Base-by-base conservation (phyloP, 2,329 filamentous ascomycete species). In the Penicillium sp. region DNA sequence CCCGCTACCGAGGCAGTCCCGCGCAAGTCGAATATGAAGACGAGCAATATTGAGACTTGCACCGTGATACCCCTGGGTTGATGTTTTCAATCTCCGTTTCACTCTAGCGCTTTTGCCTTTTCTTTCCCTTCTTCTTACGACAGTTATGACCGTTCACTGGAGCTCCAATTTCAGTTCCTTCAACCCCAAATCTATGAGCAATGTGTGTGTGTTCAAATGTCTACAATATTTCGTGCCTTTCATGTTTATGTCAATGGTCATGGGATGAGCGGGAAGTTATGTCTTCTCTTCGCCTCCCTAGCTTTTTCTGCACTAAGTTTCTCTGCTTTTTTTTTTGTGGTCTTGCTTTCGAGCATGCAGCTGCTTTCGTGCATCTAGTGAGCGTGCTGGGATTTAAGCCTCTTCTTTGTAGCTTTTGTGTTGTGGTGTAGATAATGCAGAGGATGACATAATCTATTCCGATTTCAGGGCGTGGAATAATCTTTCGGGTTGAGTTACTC, bases 1-100 rank as follows among this genome's bases (percentile, higher is more conserved):
- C 67, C 44, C 68, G 69, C 48, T 76, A 75, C 60, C 69, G 72
- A 59, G 70, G 68, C 53, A 76, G 74, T 60, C 74, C 74, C 35
- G 68, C 71, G 53, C 74, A 76, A 54, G 64, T 74, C 62, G 75
- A 77, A 54, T 70, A 72, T 55, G 71, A 73, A 31, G 48, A 50
- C 51, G 66, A 72, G 53, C 65, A 70, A 41, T 72, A 73, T 55
- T 71, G 52, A 63, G 46, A 59, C 48, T 55, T 52, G 57, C 59
- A 61, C 58, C 61, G 57, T 56, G 57, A 65, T 67, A 63, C 62
- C 63, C 63, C 50, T 49, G 33, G 50, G 46, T 53, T 31, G 25
- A 58, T 48, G 40, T 53, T 55, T 59, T 49, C 51, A 17, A 55
- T 61, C 36, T 45, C 41, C 28, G 26, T 57, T 36, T 42, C 26